These are phyloP conservation scores for Reutealis trisperma DNA, from an alignment of 345 rosid genomes.

Conservation along the genomic window DNA sequence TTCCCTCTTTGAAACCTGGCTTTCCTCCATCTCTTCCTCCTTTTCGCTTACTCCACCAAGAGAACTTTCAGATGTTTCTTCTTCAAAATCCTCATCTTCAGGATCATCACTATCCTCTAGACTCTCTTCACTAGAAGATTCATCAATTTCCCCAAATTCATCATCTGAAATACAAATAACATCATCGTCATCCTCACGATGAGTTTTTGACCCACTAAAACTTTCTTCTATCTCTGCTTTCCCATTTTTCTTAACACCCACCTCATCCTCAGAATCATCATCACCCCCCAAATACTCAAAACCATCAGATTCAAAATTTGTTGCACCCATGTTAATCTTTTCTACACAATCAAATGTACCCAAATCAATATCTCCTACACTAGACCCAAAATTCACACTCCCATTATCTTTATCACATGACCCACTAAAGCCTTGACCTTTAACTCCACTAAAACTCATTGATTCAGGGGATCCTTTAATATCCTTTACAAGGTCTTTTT, in stretches of 20 bases:
- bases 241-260: not conserved
- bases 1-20: not conserved
- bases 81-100: constrained; percentile 18
- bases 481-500: not conserved
- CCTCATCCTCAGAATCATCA: not conserved
- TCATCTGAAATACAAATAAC: not conserved
- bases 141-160: not conserved
- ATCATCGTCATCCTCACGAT: not conserved
- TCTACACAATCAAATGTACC: not conserved
- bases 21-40: constrained; percentile 10
- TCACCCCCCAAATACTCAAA: not conserved
- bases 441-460: not conserved
- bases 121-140: not conserved
- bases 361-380: not conserved
- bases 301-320: not conserved
- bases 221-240: not conserved
- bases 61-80: constrained; percentile 3
- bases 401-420: not conserved
- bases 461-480: not conserved
- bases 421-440: not conserved
- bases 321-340: not conserved
- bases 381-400: not conserved
- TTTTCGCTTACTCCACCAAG: not conserved
- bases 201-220: not conserved
- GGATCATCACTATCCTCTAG: constrained; percentile 9